phyloP scores from a whole-genome alignment of 768 basidiomycete genomes.

The Udeniomyces megalosporus region DNA sequence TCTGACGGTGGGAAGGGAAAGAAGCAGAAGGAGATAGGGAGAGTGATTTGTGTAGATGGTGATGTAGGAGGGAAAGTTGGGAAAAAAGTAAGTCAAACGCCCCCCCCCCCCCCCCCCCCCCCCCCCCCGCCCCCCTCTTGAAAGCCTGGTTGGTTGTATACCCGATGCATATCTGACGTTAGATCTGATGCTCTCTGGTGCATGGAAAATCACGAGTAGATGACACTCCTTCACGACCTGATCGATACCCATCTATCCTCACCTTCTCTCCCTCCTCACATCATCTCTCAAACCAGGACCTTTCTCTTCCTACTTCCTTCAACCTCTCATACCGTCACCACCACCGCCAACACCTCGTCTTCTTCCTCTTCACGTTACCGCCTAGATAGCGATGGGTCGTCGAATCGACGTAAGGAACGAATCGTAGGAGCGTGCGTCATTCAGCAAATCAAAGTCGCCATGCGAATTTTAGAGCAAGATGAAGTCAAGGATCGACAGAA shows the following conservation, averaged over 20 bases:
- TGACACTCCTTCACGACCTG: constrained; percentile 17
- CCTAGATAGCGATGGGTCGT: no score
- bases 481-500: background rate
- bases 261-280: constrained; percentile 22
- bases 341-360: background rate
- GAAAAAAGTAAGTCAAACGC: background rate
- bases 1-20: background rate
- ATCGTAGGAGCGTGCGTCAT: constrained; percentile 11
- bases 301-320: background rate
- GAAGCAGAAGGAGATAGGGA: background rate
- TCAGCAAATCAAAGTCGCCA: constrained; percentile 5
- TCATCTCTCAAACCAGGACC: constrained; percentile 17
- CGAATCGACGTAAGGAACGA: background rate
- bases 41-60: constrained; percentile 4
- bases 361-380: background rate
- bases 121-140: background rate
- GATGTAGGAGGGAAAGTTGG: constrained; percentile 1
- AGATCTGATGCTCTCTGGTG: no score
- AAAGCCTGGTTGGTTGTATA: background rate
- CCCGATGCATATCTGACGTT: no score
- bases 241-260: constrained; percentile 26
- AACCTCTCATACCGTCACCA: background rate
- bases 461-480: background rate
- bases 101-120: background rate
- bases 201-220: no score